Base-by-base conservation (phyloP, 805 yeast species). In the Ogataea trehalophila region DNA sequence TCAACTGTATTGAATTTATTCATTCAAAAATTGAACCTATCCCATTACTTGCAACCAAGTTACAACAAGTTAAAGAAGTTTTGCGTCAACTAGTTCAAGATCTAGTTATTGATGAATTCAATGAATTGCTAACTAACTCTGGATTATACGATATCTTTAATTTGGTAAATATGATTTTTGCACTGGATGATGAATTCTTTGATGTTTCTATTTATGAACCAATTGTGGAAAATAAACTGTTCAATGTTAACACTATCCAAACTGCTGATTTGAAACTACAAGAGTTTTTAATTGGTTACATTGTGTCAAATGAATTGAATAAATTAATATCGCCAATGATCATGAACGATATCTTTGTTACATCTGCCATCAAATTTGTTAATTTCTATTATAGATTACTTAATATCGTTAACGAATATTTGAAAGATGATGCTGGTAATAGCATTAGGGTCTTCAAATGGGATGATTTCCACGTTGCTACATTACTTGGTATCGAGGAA, bases 151-250 rank as follows among this genome's bases (percentile, higher is more conserved):
- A 83, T 46, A 80, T 77, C 54, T 79, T 73, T 60, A 85, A 83
- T 58, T 63, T 85, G 43, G 70, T 84, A 48, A 82, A 83, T 57
- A 81, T 85, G 85, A 82, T 86, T n/a, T 81, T 79, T 62, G 84
- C 86, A 14, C 63, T 83, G 17, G 73, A 71, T 44, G 86, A 80
- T 44, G 80, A 81, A 26, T 68, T 71, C 45, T 77, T 78, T 51
- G 83, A 85, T 45, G 79, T 78, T 31, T 74, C 79, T 20, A 73
- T 85, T 59, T 87, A 86, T 61, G 70, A 79, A 48, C 85, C 91
- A 1, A 74, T 84, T 16, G 65, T 67, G 3, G 90, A 85, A 53
- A 84, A 84, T 60, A 76, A 77, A 53, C 57, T 80, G 13, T 81
- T 80, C 63, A 70, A 71, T 23, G 55, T 67, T 23, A 74, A 73